Evolutionary conservation across 768 basidiomycete species (phyloP).

Genomic region (Phlebiopsis gigantea): DNA sequence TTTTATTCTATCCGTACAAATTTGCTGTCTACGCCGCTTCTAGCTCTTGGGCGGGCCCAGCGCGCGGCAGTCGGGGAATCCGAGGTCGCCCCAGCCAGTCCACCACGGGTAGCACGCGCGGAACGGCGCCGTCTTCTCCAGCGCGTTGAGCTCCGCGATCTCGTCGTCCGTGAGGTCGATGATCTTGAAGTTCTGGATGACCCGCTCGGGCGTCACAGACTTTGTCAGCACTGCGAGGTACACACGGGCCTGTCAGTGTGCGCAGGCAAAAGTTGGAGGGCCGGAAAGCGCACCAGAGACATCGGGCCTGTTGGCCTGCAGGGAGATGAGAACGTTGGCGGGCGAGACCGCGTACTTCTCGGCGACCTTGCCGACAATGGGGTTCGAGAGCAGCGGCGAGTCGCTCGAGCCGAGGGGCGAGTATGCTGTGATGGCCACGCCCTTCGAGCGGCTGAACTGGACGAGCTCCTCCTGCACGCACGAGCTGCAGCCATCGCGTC

Average conservation of each 20-base stretch:
- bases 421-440: conserved; percentile 72
- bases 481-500: conserved; percentile 31
- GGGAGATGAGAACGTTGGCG: conserved; percentile 65
- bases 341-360: conserved; percentile 52
- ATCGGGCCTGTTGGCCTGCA: conserved; percentile 63
- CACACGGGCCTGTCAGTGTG: conserved; percentile 11
- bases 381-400: conserved; percentile 61
- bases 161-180: conserved; percentile 61
- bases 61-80: conserved; percentile 49
- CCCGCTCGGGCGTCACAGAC: conserved; percentile 66
- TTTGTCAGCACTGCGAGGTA: conserved; percentile 56
- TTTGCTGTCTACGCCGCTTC: background rate
- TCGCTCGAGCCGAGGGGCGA: conserved; percentile 72
- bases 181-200: conserved; percentile 55
- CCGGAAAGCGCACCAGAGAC: conserved; percentile 40
- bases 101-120: conserved; percentile 60
- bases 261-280: conserved; percentile 6
- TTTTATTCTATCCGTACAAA: conserved; percentile 3
- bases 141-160: conserved; percentile 47
- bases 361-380: conserved; percentile 56
- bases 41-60: conserved; percentile 10
- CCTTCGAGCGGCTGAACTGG: conserved; percentile 52
- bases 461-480: conserved; percentile 65
- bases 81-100: conserved; percentile 59
- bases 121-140: conserved; percentile 60